These are phyloP conservation scores for Komagataella phaffii DNA, from an alignment of 805 yeast species.

Conservation along the genomic window DNA sequence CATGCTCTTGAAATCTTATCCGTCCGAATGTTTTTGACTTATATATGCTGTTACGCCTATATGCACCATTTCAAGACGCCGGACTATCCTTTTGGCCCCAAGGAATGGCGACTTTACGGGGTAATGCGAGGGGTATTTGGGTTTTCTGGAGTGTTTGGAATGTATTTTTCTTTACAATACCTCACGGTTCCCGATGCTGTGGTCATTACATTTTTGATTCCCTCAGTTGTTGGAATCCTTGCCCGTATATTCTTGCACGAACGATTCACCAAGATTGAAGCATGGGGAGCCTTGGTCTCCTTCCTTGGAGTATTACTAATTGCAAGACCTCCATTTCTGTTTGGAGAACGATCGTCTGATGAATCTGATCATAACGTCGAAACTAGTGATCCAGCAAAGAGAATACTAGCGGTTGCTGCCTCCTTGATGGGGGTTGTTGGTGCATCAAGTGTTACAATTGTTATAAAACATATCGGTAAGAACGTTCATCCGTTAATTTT, in stretches of 20 bases:
- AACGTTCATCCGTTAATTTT: slow-evolving; percentile 70
- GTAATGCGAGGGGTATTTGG: slow-evolving; percentile 60
- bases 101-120: slow-evolving; percentile 36
- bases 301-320: slow-evolving; percentile 66
- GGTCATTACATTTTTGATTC: slow-evolving; percentile 65
- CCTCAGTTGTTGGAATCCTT: slow-evolving; percentile 60
- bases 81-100: slow-evolving; percentile 62
- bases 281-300: slow-evolving; percentile 53
- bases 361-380: slow-evolving; percentile 22
- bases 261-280: slow-evolving; percentile 51
- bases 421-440: slow-evolving; percentile 61
- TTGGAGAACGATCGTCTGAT: slow-evolving; percentile 16
- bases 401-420: slow-evolving; percentile 49
- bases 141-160: slow-evolving; percentile 66
- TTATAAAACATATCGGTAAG: slow-evolving; percentile 63
- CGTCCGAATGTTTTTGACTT: slow-evolving; percentile 66
- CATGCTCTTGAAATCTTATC: slow-evolving; percentile 71
- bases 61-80: slow-evolving; percentile 37
- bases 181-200: slow-evolving; percentile 72
- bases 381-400: slow-evolving; percentile 34
- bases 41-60: slow-evolving; percentile 39
- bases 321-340: slow-evolving; percentile 67
- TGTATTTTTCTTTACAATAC: slow-evolving; percentile 63
- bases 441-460: slow-evolving; percentile 54
- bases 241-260: slow-evolving; percentile 63